These are phyloP conservation scores for Obelidium mucronatum DNA, from an alignment of 192 early-diverging fungal species.

Conservation along the genomic window DNA sequence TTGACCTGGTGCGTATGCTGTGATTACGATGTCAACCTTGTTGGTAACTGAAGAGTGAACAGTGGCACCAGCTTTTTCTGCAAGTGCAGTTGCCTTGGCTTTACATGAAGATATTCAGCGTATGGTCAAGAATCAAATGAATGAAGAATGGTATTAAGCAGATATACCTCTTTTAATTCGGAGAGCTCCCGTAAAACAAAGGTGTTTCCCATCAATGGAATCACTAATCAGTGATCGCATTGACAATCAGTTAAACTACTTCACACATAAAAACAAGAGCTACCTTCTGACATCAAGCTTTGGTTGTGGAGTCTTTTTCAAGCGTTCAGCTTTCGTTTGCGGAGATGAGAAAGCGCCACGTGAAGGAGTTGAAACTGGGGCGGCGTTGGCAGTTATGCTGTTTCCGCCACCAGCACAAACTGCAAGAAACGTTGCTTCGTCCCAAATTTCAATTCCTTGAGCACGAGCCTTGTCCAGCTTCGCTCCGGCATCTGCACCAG, in stretches of 20 bases:
- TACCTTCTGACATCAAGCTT: background rate
- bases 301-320: background rate
- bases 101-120: too few relatives aligned
- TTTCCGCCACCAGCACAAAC: background rate
- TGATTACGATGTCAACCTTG: background rate
- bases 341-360: background rate
- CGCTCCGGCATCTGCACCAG: conserved; percentile 3
- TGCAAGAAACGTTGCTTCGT: background rate
- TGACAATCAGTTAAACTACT: background rate
- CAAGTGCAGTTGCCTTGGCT: background rate
- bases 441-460: background rate
- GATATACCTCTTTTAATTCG: too few relatives aligned
- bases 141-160: too few relatives aligned
- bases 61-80: background rate
- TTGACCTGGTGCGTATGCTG: background rate
- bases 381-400: background rate
- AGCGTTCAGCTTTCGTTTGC: background rate
- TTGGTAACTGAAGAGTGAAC: background rate
- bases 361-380: background rate
- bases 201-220: background rate
- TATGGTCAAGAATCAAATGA: background rate
- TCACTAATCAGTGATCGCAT: background rate
- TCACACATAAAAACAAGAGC: background rate
- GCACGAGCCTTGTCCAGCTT: conserved; percentile 14
- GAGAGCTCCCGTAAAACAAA: background rate